Base-by-base conservation (phyloP, 2,329 filamentous ascomycete species). In the Biscogniauxia mediterranea region DNA sequence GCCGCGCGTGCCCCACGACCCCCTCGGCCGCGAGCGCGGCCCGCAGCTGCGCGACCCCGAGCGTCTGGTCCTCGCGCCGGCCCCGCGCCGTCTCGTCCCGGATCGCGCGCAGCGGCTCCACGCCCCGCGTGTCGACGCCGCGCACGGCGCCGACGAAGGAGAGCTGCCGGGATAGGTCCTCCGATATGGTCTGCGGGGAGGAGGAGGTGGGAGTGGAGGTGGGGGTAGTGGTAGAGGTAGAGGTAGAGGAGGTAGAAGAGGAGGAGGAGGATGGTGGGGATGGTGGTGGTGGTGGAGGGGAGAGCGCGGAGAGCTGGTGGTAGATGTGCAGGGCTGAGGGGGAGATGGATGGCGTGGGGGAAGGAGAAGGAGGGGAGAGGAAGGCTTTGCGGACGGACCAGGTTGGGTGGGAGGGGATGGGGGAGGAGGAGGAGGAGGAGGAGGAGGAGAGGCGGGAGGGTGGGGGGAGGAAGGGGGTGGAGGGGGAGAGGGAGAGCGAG, bases 81-180 rank as follows among this genome's bases (percentile, higher is more conserved):
- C 84, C 85, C 13, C 76, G 75, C 1, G 72, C 68, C 1, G 90
- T 91, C 78, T 95, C 93, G 73, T 98, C 94, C 57, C 92, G 86
- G 60, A 98, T 89, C 52, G 89, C 89, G 56, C 85, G 83, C 52
- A 99, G 77, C 0, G 95, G 93, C 59, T 87, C 82, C 0, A 97
- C 81, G 3, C 84, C 87, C 0, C 81, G 77, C 0, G 92, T 93
- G 74, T 96, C 85, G 55, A 97, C 89, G 52, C 83, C 80, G 71
- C 96, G 93, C 20, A 98, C 88, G 64, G 92, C 86, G 63, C 86
- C 88, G n/a, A 98, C 93, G 72, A 99, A 99, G 70, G 90, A 89
- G 0, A 99, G 84, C 73, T 99, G 95, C 32, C 90, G 87, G 57
- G 88, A 83, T 1, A 99, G 83, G 89, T 93, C 21, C 73, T n/a